These are phyloP conservation scores for Colletotrichum incanum DNA, from an alignment of 2,329 filamentous ascomycete genomes.

Conservation along the genomic window DNA sequence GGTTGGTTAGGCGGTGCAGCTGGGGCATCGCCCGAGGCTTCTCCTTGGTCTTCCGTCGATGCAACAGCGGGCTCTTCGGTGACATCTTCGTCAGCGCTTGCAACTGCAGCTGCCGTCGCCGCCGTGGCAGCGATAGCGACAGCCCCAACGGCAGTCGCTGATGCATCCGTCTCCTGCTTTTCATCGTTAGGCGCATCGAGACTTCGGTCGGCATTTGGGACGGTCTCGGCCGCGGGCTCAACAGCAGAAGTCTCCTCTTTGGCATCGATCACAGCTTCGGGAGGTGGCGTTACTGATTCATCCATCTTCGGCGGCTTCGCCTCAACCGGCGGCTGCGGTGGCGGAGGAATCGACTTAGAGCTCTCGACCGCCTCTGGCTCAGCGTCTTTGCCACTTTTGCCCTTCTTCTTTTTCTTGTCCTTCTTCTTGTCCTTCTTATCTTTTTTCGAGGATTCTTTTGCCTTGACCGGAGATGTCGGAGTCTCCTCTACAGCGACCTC, in stretches of 20 bases:
- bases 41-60: not conserved
- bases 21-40: not conserved
- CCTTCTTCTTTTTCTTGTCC: constrained; percentile 43
- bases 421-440: constrained; percentile 33
- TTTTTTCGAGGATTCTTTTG: constrained; percentile 35
- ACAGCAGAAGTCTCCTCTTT: constrained; percentile 15
- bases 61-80: not conserved
- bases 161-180: constrained; percentile 1
- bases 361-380: constrained; percentile 22
- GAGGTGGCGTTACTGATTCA: constrained; percentile 14
- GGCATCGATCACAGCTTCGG: constrained; percentile 9
- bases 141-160: constrained; percentile 5
- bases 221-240: constrained; percentile 7
- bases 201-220: not conserved
- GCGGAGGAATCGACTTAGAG: constrained; percentile 11
- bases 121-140: constrained; percentile 1
- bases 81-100: not conserved
- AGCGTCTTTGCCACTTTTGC: constrained; percentile 39
- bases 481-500: constrained; percentile 5
- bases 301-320: constrained; percentile 29
- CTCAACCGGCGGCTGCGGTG: constrained; percentile 11
- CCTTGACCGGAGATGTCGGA: constrained; percentile 13
- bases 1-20: not conserved
- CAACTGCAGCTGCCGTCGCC: not conserved
- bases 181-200: constrained; percentile 15